phyloP scores from a whole-genome alignment of 2,329 filamentous ascomycete genomes.

The Epichloe aotearoae region DNA sequence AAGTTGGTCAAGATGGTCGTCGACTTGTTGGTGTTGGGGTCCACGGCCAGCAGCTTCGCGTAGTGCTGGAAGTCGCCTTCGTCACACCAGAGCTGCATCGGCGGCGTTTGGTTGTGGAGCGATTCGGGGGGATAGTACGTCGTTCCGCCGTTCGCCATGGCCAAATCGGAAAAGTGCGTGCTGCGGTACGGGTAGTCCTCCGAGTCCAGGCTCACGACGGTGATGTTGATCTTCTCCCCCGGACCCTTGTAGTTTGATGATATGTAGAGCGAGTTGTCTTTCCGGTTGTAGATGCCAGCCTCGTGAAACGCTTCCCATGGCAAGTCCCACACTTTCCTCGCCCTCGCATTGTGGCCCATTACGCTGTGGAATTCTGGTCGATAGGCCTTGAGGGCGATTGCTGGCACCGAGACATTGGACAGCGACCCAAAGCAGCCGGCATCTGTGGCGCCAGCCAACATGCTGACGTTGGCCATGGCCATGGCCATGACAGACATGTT shows the following conservation, averaged over 20 bases:
- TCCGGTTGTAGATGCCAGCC: constrained; percentile 30
- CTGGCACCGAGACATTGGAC: background rate
- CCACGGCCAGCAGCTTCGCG: constrained; percentile 19
- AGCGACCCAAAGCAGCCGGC: constrained; percentile 4
- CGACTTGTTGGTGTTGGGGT: background rate
- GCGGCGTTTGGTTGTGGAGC: constrained; percentile 7
- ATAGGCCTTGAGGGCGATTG: constrained; percentile 22
- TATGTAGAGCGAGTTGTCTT: constrained; percentile 8
- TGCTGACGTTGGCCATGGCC: background rate
- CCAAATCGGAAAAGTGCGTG: constrained; percentile 10
- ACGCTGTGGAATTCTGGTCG: constrained; percentile 36
- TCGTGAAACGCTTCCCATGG: constrained; percentile 44
- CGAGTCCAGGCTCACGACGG: constrained; percentile 9
- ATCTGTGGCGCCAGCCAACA: constrained; percentile 2
- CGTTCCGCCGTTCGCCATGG: constrained; percentile 12
- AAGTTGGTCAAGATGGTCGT: constrained; percentile 43
- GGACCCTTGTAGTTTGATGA: constrained; percentile 22
- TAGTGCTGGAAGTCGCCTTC: constrained; percentile 35
- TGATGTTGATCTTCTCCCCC: constrained; percentile 23
- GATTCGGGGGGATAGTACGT: constrained; percentile 11
- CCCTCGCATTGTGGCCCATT: constrained; percentile 25
- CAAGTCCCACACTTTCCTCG: constrained; percentile 7
- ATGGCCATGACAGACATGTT: background rate
- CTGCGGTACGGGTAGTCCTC: constrained; percentile 9
- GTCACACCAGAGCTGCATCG: constrained; percentile 10